Base-by-base conservation (phyloP, 2,329 filamentous ascomycete species). In the Chaetothyriales sp. region DNA sequence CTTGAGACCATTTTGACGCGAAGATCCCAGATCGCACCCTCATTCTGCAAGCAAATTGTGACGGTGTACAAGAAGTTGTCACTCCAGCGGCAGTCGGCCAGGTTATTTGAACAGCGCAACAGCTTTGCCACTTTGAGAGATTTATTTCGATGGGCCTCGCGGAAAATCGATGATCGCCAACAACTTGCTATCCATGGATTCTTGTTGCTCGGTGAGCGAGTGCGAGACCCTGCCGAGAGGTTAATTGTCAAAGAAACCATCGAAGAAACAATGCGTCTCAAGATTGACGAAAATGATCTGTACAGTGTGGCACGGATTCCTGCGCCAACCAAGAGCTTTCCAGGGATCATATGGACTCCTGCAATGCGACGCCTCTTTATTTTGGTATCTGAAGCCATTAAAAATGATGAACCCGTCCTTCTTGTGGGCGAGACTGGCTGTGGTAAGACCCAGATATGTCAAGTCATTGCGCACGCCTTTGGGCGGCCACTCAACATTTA, bases 391-490 rank as follows among this genome's bases (percentile, higher is more conserved):
- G 78, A 85, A 60, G 92, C 92, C 1, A 72, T 98, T 53, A 77
- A 78, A 22, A 92, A 95, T 63, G 88, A 93, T 55, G 92, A 99
- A 65, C 92, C 92, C 0, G 86, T 98, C 2, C 74, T 99, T 18
- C 74, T 99, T 4, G 87, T 99, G 10, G 92, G 92, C 55, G 93
- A 98, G 65, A 99, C 92, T 18, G 92, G 92, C 5, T 96, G 90
- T 62, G 92, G 93, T 54, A 99, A 99, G 70, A 99, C 92, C 0
- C 95, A 90, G 1, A 85, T 98, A 5, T 93, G 87, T 59, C 92
- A 99, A 65, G 77, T 95, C 63, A 76, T 96, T 49, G 88, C 92
- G 2, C 84, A 94, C 61, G 83, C 86, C 3, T 76, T 86, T 55
- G 72, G 74, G 15, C 87, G 83, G 60, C 73, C 85, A 55, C 71